These are phyloP conservation scores for Neofusicoccum laricinum DNA, from an alignment of 2,329 filamentous ascomycete species.

Conservation along the genomic window DNA sequence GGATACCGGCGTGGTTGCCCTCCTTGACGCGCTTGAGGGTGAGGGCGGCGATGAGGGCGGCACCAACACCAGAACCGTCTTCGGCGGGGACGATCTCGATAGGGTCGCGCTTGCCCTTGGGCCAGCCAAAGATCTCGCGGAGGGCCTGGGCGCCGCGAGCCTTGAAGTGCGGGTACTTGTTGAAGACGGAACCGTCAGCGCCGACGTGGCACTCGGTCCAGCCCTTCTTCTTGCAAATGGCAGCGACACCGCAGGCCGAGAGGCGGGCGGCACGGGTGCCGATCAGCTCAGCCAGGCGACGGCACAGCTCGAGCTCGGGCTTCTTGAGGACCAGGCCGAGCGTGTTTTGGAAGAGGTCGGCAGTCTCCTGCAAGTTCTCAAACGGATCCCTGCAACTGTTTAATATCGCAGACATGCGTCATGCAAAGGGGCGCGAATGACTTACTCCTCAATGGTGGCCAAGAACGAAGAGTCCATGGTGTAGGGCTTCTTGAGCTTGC, in stretches of 20 bases:
- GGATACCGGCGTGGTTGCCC: conserved; percentile 58
- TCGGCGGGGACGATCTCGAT: conserved; percentile 86
- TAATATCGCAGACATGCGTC: neutral
- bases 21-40: conserved; percentile 62
- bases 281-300: conserved; percentile 87
- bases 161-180: conserved; percentile 99
- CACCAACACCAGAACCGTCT: conserved; percentile 95
- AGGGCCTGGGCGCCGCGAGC: conserved; percentile 83
- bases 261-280: conserved; percentile 91
- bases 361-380: conserved; percentile 89
- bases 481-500: conserved; percentile 80
- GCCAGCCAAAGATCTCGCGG: conserved; percentile 94
- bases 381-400: conserved; percentile 70
- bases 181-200: conserved; percentile 96
- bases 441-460: conserved; percentile 76
- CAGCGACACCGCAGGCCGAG: conserved; percentile 90
- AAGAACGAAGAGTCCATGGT: conserved; percentile 90
- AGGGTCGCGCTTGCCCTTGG: conserved; percentile 65
- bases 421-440: neutral
- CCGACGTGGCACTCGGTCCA: conserved; percentile 88
- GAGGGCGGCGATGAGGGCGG: conserved; percentile 81
- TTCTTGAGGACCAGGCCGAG: conserved; percentile 68
- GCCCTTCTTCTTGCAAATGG: conserved; percentile 94
- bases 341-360: conserved; percentile 74
- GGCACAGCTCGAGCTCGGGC: conserved; percentile 83